Evolutionary conservation across 225 moss, liverwort and hornwort species (phyloP), one percentile per base, ranked within the genome.

Genomic region (Sphagnum tenellum): DNA sequence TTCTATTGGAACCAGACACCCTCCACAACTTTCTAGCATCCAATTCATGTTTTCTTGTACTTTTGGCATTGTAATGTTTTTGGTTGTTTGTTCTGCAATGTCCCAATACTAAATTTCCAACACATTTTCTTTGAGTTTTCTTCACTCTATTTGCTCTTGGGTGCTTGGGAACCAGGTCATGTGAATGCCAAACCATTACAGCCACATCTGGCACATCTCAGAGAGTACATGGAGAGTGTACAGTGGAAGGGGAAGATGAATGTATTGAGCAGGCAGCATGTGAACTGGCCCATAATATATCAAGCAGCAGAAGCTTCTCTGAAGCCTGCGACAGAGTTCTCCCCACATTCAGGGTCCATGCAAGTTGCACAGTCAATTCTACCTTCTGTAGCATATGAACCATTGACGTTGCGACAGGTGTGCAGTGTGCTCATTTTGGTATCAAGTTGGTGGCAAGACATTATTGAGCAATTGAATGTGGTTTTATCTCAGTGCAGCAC

Each of bases 221-320:
- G 75, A 49, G 76, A 75, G 47, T 60, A 54, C 14, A 70, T 86
- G 80, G 57, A 64, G 1, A 64, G 65, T 59, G 70, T 87, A 49
- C 60, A 52, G 49, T 92, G 89, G 81, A 56, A 74, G 64, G 92
- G 92, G 55, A 62, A 69, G 71, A 74, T 76, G 61, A 87, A 83
- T 67, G 48, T 69, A 60, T 57, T 89, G 72, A 89, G 92, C 87
- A 79, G 74, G 76, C 85, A 89, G 73, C 92, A 92, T 72, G 76
- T 89, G 67, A 69, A 70, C 50, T 92, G 89, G 92, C 82, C 77
- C 72, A 85, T 78, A 47, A 89, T 92, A 50, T 83, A 89, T 61
- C 67, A 73, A 69, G 87, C 87, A 68, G 82, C 80, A 59, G 69
- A 72, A 63, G 92, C 89, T n/a, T 80, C 87, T 62, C 72, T 78